Base-by-base conservation (phyloP, 768 basidiomycete genomes). In the Epithele typhae region DNA sequence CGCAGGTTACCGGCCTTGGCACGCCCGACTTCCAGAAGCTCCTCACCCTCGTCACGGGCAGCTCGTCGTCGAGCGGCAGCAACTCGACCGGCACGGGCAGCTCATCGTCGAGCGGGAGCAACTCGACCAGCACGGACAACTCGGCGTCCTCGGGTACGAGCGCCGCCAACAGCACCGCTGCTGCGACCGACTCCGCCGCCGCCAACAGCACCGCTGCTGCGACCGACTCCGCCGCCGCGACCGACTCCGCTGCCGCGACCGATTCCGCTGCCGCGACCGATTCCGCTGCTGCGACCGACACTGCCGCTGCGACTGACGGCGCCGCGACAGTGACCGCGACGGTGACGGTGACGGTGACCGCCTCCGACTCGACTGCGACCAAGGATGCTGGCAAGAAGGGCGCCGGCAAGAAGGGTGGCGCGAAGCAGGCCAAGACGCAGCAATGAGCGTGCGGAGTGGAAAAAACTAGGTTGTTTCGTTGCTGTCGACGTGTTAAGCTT, bases 1-100 rank as follows among this genome's bases (percentile, higher is more conserved):
- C n/a, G n/a, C 18, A 77, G 76, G 72, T 82, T 44, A 84, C 81
- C 34, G 81, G 81, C 15, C 64, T 80, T n/a, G 82, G 82, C 1
- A 82, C 80, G 4, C 81, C 81, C n/a, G 73, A 82, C 56, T 84
- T 82, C 41, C 23, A 25, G 17, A 53, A 57, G 49, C 52, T 56
- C 30, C 46, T 51, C 24, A 37, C 49, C 12, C 44, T 47, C 22
- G 46, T 57, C 22, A 45, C 42, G 23, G 52, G 48, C 43, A 30
- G 44, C 34, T 33, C 43, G n/a, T 40, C 34, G 8, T 8, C 35
- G 35, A 6, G 8, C 6, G 8, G 9, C 2, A 36, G 22, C 38
- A 21, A 18, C 32, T n/a, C 19, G n/a, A 43, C 27, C 18, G 48
- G 18, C 36, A 24, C 30, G 25, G 25, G 24, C 17, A 34, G 23